These are phyloP conservation scores for sweet orange (Citrus sinensis) DNA, from an alignment of 345 rosid genomes.

Conservation along the genomic window DNA sequence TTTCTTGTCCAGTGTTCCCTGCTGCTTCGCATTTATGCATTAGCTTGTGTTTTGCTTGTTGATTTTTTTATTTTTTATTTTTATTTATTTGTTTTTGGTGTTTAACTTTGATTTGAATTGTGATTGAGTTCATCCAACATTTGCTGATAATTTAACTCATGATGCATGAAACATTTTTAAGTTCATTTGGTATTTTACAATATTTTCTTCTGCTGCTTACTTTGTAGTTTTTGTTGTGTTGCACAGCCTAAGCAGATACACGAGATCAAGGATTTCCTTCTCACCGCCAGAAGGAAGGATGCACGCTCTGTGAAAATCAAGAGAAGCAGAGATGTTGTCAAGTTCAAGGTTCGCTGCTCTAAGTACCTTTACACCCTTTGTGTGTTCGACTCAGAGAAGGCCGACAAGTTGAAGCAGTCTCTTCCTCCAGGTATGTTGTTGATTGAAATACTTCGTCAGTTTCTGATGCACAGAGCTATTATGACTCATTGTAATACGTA, in stretches of 20 bases:
- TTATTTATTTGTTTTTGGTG: not conserved
- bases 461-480: not conserved
- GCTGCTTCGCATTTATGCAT: not conserved
- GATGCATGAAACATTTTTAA: not conserved
- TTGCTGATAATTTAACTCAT: not conserved
- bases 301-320: constrained; percentile 89
- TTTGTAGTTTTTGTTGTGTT: constrained; percentile 2
- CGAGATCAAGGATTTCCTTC: constrained; percentile 95
- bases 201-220: not conserved
- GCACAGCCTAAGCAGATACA: constrained; percentile 88
- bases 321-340: constrained; percentile 73
- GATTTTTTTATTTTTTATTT: too few relatives aligned
- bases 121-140: not conserved
- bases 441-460: not conserved
- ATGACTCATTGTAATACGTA: not conserved
- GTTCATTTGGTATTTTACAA: not conserved
- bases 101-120: not conserved
- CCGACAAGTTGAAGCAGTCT: constrained; percentile 93
- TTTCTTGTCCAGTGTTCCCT: not conserved
- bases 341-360: constrained; percentile 95
- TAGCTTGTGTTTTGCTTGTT: not conserved
- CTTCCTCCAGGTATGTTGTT: constrained; percentile 77
- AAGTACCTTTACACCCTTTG: constrained; percentile 89
- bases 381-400: constrained; percentile 83
- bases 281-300: constrained; percentile 94